A percentile compares a stretch with the other conserved stretches of the same genome.
phyloP scores from a whole-genome alignment of 345 rosid genomes.

The Turritis glabra region DNA sequence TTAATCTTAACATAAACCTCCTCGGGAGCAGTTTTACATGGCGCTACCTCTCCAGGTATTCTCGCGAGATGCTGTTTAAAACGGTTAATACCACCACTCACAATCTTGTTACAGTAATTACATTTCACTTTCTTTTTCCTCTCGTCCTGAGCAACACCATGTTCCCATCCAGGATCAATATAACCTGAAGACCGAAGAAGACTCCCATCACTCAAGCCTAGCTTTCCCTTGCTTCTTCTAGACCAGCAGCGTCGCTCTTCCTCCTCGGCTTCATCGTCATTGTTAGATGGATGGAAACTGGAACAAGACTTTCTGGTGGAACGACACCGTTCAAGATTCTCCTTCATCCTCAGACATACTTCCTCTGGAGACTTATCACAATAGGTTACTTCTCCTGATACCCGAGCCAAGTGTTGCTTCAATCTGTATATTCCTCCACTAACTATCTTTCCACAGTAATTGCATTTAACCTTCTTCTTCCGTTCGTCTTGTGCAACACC shows the following conservation, averaged over 20 bases:
- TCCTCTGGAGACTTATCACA: conserved; percentile 77
- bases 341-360: conserved; percentile 61
- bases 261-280: conserved; percentile 40
- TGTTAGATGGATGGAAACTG: conserved; percentile 42
- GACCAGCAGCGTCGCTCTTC: conserved; percentile 32
- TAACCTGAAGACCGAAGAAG: conserved; percentile 70
- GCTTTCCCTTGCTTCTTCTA: conserved; percentile 59
- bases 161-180: conserved; percentile 87
- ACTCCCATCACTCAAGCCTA: conserved; percentile 47
- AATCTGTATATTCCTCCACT: conserved; percentile 76
- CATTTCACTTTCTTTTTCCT: conserved; percentile 78
- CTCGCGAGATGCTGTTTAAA: conserved; percentile 84
- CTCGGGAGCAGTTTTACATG: conserved; percentile 70
- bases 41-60: conserved; percentile 81
- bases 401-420: conserved; percentile 76
- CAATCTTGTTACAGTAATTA: conserved; percentile 68
- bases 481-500: conserved; percentile 78
- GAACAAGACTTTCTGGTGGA: conserved; percentile 52
- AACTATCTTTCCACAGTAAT: conserved; percentile 82
- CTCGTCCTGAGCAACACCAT: conserved; percentile 76
- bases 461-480: conserved; percentile 81
- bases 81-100: conserved; percentile 80
- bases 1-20: conserved; percentile 70
- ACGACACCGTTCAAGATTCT: conserved; percentile 67
- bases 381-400: conserved; percentile 78